These are phyloP conservation scores for Tuber aestivum DNA, from an alignment of 495 filamentous ascomycete species.

Conservation along the genomic window DNA sequence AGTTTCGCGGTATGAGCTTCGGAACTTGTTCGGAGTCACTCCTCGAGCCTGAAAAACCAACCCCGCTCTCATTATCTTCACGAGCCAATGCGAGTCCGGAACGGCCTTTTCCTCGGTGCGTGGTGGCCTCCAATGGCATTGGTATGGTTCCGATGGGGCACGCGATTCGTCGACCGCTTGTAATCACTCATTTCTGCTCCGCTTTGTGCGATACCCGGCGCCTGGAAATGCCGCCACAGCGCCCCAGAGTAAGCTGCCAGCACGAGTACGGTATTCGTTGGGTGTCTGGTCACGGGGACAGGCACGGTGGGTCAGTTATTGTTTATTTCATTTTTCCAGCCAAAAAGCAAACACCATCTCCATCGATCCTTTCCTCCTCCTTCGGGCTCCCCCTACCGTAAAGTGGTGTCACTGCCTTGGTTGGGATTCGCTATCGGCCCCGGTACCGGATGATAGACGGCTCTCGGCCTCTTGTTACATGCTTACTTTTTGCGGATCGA, in stretches of 20 bases:
- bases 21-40: background rate
- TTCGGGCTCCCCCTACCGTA: background rate
- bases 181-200: background rate
- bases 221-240: constrained; percentile 1
- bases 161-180: background rate
- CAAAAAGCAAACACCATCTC: background rate
- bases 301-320: background rate
- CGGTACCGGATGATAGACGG: background rate
- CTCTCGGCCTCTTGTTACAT: background rate
- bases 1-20: background rate
- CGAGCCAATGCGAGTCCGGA: background rate
- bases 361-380: background rate
- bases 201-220: background rate
- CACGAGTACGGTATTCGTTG: too few species aligned
- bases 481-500: constrained; percentile 2
- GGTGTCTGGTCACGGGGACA: background rate
- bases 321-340: background rate
- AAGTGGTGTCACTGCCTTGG: background rate
- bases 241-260: background rate
- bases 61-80: background rate
- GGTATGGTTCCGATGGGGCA: background rate
- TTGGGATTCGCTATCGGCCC: background rate
- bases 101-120: background rate
- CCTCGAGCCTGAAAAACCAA: background rate
- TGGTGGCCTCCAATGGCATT: constrained; percentile 1